These are phyloP conservation scores for Tolypocladium nubicola DNA, from an alignment of 2,329 filamentous ascomycete species.

Conservation along the genomic window DNA sequence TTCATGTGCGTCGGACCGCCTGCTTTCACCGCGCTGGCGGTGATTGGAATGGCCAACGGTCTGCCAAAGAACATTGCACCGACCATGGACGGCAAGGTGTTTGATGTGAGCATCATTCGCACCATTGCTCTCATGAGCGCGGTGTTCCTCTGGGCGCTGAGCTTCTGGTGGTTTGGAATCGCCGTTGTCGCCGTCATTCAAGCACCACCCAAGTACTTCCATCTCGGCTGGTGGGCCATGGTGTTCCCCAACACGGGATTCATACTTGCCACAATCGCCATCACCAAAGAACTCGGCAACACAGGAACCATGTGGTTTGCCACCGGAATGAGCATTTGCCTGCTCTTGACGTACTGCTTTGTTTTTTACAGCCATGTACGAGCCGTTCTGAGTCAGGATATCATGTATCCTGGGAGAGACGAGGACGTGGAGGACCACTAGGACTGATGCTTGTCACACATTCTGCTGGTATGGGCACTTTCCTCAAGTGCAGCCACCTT, in stretches of 20 bases:
- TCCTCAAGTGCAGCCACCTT: not conserved
- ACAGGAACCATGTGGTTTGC: constrained; percentile 34
- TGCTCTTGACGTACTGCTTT: constrained; percentile 30
- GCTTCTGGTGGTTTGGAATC: constrained; percentile 45
- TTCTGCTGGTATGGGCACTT: not conserved
- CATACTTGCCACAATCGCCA: constrained; percentile 43
- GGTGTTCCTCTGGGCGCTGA: constrained; percentile 55
- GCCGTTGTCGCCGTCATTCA: constrained; percentile 22
- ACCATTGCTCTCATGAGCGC: constrained; percentile 36
- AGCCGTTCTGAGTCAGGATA: constrained; percentile 40
- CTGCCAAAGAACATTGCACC: constrained; percentile 33
- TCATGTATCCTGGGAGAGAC: constrained; percentile 44
- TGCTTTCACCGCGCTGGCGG: constrained; percentile 58
- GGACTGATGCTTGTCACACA: not conserved
- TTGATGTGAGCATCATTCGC: constrained; percentile 32
- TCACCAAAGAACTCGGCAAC: constrained; percentile 37
- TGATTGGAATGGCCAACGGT: constrained; percentile 52
- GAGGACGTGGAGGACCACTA: constrained; percentile 37
- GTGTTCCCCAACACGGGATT: constrained; percentile 54
- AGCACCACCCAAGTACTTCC: constrained; percentile 37
- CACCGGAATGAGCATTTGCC: constrained; percentile 37
- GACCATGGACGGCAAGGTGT: constrained; percentile 25
- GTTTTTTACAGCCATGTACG: constrained; percentile 31
- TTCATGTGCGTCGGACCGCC: constrained; percentile 72
- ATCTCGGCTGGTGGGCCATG: constrained; percentile 54